Evolutionary conservation across 2,329 filamentous ascomycete species (phyloP).

Genomic region (Phialophora verrucosa): DNA sequence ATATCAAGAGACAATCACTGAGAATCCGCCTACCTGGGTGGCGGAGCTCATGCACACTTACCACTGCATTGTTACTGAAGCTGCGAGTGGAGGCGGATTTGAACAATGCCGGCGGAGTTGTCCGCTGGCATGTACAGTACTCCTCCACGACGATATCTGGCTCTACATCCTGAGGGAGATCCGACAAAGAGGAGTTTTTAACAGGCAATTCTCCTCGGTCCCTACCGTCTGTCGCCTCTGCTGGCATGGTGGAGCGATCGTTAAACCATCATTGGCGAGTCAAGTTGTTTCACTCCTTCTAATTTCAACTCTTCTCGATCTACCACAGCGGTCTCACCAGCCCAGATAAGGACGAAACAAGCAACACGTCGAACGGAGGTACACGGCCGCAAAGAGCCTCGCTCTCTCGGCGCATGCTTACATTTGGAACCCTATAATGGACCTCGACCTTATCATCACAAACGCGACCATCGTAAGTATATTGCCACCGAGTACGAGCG

Average conservation of each 20-base stretch:
- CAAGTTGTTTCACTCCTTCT: neutral
- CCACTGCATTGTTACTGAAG: neutral
- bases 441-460: constrained; percentile 49
- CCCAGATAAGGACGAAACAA: neutral
- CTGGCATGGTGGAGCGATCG: neutral
- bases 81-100: neutral
- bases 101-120: neutral
- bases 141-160: neutral
- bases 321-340: neutral
- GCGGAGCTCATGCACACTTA: too few species aligned
- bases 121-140: neutral
- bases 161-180: neutral
- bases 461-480: constrained; percentile 50
- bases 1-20: neutral
- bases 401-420: neutral
- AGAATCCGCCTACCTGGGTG: neutral
- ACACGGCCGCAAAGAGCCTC: neutral
- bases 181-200: neutral
- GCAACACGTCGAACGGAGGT: neutral
- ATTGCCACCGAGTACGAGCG: neutral
- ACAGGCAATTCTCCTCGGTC: neutral
- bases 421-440: constrained; percentile 18
- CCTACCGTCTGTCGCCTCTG: neutral
- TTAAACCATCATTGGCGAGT: neutral
- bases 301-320: neutral